Base-by-base conservation (phyloP, 345 rosid genomes). In the Moricandia moricandioides region DNA sequence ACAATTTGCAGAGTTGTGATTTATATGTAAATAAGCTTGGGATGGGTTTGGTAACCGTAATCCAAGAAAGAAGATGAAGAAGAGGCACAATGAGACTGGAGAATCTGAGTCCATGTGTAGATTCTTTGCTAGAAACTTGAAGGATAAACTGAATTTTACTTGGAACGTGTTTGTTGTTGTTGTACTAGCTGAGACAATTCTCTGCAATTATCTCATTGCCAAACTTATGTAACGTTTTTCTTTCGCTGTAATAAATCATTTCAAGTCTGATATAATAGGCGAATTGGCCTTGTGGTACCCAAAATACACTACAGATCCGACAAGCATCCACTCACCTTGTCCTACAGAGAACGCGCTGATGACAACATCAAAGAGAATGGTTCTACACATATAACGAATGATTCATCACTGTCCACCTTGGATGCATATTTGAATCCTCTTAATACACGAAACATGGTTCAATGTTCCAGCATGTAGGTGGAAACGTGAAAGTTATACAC, bases 71-170 rank as follows among this genome's bases (percentile, higher is more conserved):
- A 62, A 57, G 82, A 80, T 60, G 88, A 75, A 75, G 77, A 62
- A 57, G 82, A 80, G 63, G 88, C 91, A 74, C 93, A 77, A 61
- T 18, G 98, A 82, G 98, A 89, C 66, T 75, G 69, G 66, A 63
- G 62, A 66, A 79, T 66, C 69, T 0, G 65, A 67, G 88, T 89
- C 91, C 93, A 82, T 85, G 96, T 85, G 91, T 72, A 68, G 37
- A 72, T 74, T 79, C 78, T 35, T 72, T 56, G 8, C 6, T 37
- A 45, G 55, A 30, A 29, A 18, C 17, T 37, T 57, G 4, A 56
- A 13, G n/a, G 76, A 72, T 65, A 71, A 70, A 45, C 75, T 56
- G 51, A 10, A 45, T 16, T 70, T 64, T 70, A 66, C 62, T 57
- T 57, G 6, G 67, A 71, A 77, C 39, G 27, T 65, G 30, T 65